These are phyloP conservation scores for Aristolochia fimbriata DNA, from an alignment of 164 flowering plant species.

Conservation along the genomic window DNA sequence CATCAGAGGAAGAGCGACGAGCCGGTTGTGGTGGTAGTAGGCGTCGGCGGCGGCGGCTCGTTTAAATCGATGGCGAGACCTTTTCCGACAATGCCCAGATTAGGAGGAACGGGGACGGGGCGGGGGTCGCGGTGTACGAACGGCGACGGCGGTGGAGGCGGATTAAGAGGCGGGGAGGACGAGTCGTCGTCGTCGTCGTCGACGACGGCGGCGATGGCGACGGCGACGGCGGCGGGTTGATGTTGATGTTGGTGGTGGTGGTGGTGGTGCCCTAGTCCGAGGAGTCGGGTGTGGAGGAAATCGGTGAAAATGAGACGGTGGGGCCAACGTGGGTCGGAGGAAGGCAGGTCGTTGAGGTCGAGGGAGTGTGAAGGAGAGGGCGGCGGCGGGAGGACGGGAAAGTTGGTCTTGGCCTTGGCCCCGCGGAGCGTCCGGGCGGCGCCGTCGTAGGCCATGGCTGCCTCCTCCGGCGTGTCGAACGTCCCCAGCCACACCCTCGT, in stretches of 20 bases:
- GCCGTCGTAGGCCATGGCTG: constrained; percentile 78
- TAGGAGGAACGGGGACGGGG: no score
- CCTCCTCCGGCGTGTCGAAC: constrained; percentile 79
- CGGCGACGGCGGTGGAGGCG: no score
- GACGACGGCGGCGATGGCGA: not conserved
- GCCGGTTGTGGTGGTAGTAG: no score
- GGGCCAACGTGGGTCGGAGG: constrained; percentile 11
- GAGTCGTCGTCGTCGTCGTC: no score
- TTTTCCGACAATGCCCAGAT: constrained; percentile 28
- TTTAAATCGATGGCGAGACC: constrained; percentile 63
- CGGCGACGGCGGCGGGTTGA: no score
- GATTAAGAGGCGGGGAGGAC: no score
- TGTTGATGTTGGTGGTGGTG: no score
- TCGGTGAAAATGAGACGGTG: constrained; percentile 19
- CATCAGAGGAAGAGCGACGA: no score
- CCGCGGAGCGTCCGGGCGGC: constrained; percentile 76
- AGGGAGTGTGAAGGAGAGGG: constrained; percentile 19
- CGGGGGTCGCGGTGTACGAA: no score
- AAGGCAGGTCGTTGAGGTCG: constrained; percentile 17
- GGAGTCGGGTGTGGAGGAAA: constrained; percentile 19
- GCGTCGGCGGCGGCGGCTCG: constrained; percentile 51
- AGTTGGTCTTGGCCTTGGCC: constrained; percentile 72
- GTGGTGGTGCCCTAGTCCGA: no score
- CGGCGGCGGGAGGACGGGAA: constrained; percentile 16
- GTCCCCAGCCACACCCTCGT: constrained; percentile 85